These are phyloP conservation scores for Barnettozyma sucrosica DNA, from an alignment of 805 yeast genomes.

Conservation along the genomic window DNA sequence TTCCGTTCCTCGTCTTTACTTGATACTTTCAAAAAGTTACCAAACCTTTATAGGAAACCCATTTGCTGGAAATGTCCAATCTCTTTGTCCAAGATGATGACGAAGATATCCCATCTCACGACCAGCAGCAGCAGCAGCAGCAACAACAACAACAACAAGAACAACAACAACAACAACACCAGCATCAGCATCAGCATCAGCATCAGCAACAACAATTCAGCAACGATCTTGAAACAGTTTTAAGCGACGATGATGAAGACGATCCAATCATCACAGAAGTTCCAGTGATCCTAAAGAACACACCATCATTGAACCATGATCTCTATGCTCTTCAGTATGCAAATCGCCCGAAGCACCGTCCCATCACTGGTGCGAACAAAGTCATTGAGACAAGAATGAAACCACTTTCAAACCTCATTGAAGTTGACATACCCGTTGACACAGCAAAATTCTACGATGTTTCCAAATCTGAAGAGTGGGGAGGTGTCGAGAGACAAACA, in stretches of 20 bases:
- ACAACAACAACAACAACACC: too few relatives aligned
- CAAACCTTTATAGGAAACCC: too few relatives aligned
- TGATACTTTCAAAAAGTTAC: too few relatives aligned
- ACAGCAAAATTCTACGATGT: conserved; percentile 63
- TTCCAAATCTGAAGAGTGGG: conserved; percentile 60
- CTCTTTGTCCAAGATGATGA: conserved; percentile 11
- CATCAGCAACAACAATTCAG: background rate
- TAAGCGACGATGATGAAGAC: conserved; percentile 23
- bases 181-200: background rate
- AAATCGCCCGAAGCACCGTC: conserved; percentile 43
- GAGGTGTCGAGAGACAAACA: conserved; percentile 51
- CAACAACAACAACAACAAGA: too few relatives aligned
- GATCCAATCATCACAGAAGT: conserved; percentile 54
- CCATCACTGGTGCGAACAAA: conserved; percentile 31
- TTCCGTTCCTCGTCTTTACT: too few relatives aligned
- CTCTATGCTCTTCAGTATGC: conserved; percentile 55
- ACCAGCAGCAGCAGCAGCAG: background rate
- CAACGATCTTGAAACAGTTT: background rate
- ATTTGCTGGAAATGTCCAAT: conserved; percentile 5
- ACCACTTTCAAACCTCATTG: conserved; percentile 56
- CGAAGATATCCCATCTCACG: background rate
- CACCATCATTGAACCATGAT: conserved; percentile 21
- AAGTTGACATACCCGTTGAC: conserved; percentile 71
- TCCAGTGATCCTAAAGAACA: conserved; percentile 44
- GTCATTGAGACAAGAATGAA: conserved; percentile 47